Conservation (phyloP, 2,329 filamentous ascomycete species). For the Aspergillaceae sp. region DNA sequence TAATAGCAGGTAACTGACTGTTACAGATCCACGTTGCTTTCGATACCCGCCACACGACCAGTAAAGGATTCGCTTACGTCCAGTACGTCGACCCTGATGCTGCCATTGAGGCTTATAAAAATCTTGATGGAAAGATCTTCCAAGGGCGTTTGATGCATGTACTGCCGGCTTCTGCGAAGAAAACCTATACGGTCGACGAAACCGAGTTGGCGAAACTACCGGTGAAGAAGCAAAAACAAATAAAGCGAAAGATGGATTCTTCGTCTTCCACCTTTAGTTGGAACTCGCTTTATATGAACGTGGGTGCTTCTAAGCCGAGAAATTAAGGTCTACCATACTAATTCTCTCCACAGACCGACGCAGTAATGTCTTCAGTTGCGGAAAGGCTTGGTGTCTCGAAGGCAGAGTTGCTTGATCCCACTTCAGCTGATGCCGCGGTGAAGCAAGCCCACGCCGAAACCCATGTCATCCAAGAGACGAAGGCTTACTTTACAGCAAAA, state of each 20-base stretch:
- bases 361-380: constrained; percentile 83
- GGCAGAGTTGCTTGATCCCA: constrained; percentile 87
- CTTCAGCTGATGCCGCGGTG: constrained; percentile 84
- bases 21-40: constrained; percentile 76
- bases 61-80: constrained; percentile 86
- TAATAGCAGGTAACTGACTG: constrained; percentile 32
- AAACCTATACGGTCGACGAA: constrained; percentile 74
- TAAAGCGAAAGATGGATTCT: constrained; percentile 75
- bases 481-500: constrained; percentile 77
- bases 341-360: constrained; percentile 49
- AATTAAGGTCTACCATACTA: constrained; percentile 8
- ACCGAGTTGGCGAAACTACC: constrained; percentile 84
- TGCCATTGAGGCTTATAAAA: constrained; percentile 70
- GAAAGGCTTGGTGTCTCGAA: constrained; percentile 82
- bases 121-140: constrained; percentile 75
- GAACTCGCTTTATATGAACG: constrained; percentile 99
- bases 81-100: constrained; percentile 64
- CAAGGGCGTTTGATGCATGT: constrained; percentile 90
- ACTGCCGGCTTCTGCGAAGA: constrained; percentile 73
- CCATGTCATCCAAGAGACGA: constrained; percentile 91
- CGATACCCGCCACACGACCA: constrained; percentile 58
- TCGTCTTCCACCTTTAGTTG: constrained; percentile 78
- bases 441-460: constrained; percentile 97
- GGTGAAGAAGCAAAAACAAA: constrained; percentile 85
- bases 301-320: constrained; percentile 29